These are phyloP conservation scores for Ogataea zsoltii DNA, from an alignment of 805 yeast species.

Conservation along the genomic window DNA sequence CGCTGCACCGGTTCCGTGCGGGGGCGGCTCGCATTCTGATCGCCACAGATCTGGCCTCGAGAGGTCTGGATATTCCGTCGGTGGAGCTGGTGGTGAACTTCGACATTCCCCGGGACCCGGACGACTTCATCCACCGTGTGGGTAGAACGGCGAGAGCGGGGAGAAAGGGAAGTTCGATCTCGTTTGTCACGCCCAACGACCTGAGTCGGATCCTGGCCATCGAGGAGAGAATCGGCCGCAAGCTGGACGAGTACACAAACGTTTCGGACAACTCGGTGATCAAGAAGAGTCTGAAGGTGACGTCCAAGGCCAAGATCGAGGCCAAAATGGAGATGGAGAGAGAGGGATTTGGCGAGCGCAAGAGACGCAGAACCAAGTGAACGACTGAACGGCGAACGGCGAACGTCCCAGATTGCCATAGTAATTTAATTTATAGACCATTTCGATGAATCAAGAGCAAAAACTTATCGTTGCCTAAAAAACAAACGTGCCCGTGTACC, in stretches of 20 bases:
- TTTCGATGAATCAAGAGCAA: no score
- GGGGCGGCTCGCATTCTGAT: conserved; percentile 90
- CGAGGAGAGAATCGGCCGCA: conserved; percentile 77
- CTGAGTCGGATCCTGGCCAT: conserved; percentile 78
- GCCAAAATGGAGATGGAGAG: conserved; percentile 92
- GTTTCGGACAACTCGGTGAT: conserved; percentile 79
- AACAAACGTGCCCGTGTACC: no score
- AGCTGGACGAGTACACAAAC: conserved; percentile 72
- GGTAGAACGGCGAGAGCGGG: conserved; percentile 99
- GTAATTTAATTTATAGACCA: neutral
- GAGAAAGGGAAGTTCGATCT: conserved; percentile 76
- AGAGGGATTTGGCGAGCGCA: conserved; percentile 78
- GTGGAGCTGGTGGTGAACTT: conserved; percentile 77
- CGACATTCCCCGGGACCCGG: conserved; percentile 82
- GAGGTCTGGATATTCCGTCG: conserved; percentile 82
- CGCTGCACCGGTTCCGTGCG: conserved; percentile 90
- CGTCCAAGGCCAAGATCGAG: conserved; percentile 84
- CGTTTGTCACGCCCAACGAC: conserved; percentile 85
- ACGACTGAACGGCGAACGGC: neutral
- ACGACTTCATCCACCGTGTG: conserved; percentile 83
- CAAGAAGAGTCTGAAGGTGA: conserved; percentile 64
- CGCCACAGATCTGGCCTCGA: conserved; percentile 94
- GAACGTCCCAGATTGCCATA: conserved; percentile 3
- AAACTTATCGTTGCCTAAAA: no score
- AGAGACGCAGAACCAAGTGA: conserved; percentile 6